A percentile compares a stretch with the other conserved stretches of the same genome.
phyloP scores from a whole-genome alignment of 2,329 filamentous ascomycete genomes.

The Aspergillus felis region DNA sequence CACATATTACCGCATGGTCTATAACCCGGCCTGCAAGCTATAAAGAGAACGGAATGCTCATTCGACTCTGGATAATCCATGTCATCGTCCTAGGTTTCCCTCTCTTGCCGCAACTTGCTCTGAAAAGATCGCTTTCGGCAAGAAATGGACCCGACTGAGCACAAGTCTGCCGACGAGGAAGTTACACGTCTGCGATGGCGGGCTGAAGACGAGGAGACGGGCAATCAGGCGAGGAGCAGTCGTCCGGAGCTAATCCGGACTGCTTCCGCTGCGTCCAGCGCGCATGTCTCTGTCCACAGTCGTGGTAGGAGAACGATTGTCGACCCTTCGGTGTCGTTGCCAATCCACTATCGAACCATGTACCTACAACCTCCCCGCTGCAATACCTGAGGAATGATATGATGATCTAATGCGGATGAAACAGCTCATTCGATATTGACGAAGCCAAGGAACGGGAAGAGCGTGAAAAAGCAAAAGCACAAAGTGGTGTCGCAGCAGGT shows the following conservation, averaged over 20 bases:
- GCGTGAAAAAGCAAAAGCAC: slow-evolving; percentile 40
- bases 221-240: not conserved
- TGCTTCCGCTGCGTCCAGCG: slow-evolving; percentile 3
- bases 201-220: slow-evolving; percentile 10
- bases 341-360: slow-evolving; percentile 31
- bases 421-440: slow-evolving; percentile 54
- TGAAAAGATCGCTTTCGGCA: not conserved
- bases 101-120: not conserved
- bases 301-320: slow-evolving; percentile 11
- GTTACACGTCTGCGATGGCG: slow-evolving; percentile 10
- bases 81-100: not conserved
- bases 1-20: not conserved
- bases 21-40: not conserved
- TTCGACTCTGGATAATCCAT: not conserved
- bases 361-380: slow-evolving; percentile 5
- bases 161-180: not conserved
- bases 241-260: slow-evolving; percentile 1
- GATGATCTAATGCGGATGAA: slow-evolving; percentile 5
- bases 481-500: slow-evolving; percentile 47
- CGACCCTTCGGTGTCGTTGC: slow-evolving; percentile 24
- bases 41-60: not conserved
- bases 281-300: slow-evolving; percentile 12
- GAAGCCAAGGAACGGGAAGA: slow-evolving; percentile 49
- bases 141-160: not conserved
- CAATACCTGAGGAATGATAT: not conserved